Conservation (phyloP, 495 filamentous ascomycete species). For the Podospora comata region DNA sequence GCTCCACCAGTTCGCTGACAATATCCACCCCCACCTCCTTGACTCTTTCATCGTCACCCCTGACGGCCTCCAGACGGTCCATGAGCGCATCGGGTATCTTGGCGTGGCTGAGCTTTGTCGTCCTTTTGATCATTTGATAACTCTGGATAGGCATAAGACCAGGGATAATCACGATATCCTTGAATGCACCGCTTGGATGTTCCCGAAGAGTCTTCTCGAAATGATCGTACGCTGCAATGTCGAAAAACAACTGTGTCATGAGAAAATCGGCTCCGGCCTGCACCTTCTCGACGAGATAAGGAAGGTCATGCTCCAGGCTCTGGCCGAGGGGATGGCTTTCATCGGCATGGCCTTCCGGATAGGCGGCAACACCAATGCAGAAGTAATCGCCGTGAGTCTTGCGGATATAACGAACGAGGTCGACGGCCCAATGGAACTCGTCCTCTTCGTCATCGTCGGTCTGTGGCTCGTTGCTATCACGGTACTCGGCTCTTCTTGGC, state of each 20-base stretch:
- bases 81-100: constrained; percentile 69
- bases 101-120: constrained; percentile 92
- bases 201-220: constrained; percentile 77
- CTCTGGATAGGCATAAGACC: constrained; percentile 97
- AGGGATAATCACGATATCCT: constrained; percentile 85
- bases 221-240: constrained; percentile 70
- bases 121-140: constrained; percentile 90
- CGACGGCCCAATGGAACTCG: constrained; percentile 85
- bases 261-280: constrained; percentile 94
- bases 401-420: constrained; percentile 86
- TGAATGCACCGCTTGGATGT: constrained; percentile 83
- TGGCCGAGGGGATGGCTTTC: constrained; percentile 77
- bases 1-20: constrained; percentile 64
- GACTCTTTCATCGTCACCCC: constrained; percentile 87
- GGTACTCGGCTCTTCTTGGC: constrained; percentile 83
- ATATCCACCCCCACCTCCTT: constrained; percentile 72
- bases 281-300: constrained; percentile 87
- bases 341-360: constrained; percentile 95
- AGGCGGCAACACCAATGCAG: constrained; percentile 90
- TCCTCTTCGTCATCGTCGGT: constrained; percentile 52
- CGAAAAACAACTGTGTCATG: constrained; percentile 99
- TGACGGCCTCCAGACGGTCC: constrained; percentile 70
- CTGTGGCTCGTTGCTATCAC: constrained; percentile 52
- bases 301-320: constrained; percentile 73
- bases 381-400: constrained; percentile 89